Conservation (phyloP, 1,284 basidiomycete species). For the Cryptococcus amylolentus region DNA sequence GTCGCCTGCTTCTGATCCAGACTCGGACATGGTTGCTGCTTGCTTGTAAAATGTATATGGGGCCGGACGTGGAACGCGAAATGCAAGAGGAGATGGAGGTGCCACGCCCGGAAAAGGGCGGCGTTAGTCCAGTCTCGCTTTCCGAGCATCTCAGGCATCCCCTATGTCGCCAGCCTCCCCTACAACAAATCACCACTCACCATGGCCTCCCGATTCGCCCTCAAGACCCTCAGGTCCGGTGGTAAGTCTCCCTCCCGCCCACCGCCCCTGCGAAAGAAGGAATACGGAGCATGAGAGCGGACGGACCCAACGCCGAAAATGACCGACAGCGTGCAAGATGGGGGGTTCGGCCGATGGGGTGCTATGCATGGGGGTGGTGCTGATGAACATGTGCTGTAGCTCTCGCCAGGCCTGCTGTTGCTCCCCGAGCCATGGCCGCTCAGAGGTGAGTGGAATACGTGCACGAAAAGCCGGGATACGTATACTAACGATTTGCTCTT, state of each 20-base stretch:
- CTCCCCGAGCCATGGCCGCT: constrained; percentile 38
- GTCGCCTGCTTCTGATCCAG: constrained; percentile 29
- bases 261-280: constrained; percentile 1
- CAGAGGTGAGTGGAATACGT: constrained; percentile 26
- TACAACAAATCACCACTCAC: constrained; percentile 20
- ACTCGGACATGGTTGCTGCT: constrained; percentile 29
- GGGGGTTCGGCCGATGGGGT: constrained; percentile 4
- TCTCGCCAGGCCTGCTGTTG: constrained; percentile 26
- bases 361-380: background rate
- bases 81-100: background rate
- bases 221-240: constrained; percentile 47
- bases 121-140: constrained; percentile 5
- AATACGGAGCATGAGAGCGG: background rate
- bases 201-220: constrained; percentile 51
- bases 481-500: constrained; percentile 1
- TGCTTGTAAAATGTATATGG: background rate
- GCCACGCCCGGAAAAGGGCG: constrained; percentile 16
- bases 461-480: background rate
- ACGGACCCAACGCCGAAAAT: constrained; percentile 1
- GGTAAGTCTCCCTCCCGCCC: constrained; percentile 23
- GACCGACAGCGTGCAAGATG: constrained; percentile 6
- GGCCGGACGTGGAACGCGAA: background rate
- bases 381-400: constrained; percentile 10
- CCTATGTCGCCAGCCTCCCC: constrained; percentile 9
- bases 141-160: constrained; percentile 3